Base-by-base conservation (phyloP, 2,329 filamentous ascomycete genomes). In the Beauveria sp. region DNA sequence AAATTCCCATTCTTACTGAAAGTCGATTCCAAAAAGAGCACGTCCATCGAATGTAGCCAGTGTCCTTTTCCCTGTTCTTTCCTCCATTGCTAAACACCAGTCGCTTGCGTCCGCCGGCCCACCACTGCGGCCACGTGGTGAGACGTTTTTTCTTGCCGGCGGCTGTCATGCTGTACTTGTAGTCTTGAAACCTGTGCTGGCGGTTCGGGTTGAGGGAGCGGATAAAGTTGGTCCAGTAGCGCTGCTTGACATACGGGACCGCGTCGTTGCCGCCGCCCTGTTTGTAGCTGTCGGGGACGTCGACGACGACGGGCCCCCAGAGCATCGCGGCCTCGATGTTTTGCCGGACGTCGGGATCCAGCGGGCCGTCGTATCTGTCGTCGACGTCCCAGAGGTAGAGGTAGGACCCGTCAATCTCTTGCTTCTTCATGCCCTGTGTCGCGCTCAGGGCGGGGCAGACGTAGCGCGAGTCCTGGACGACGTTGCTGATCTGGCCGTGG, bases 161-260 rank as follows among this genome's bases (percentile, higher is more conserved):
- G 30, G 16, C 30, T 3, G 38, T 14, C 46, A 42, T 51, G 43
- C 14, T 20, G 26, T 20, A n/a, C 6, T 46, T n/a, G 14, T 14
- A 22, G n/a, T 46, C 42, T n/a, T 20, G 20, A 3, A 14, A n/a
- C 12, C n/a, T 26, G 7, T 5, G 8, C 9, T 28, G 14, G 28
- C 14, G n/a, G 20, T 92, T 93, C 0, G 89, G 89, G 70, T 93
- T 78, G 43, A 85, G 79, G 0, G 77, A 78, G 28, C 82, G 75
- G 63, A 93, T 85, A 69, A 93, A 93, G 65, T 85, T 89, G 1
- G 85, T 83, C 87, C 88, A 92, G 71, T 91, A 93, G 0, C 78
- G 81, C 68, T 90, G 86, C 30, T 89, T 81, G 0, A 88, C 73
- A 0, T 82, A 77, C 1, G 88, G 78, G 6, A 88, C 84, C 0